These are phyloP conservation scores for Mycosphaerella sp. DNA, from an alignment of 2,329 filamentous ascomycete species.

Conservation along the genomic window DNA sequence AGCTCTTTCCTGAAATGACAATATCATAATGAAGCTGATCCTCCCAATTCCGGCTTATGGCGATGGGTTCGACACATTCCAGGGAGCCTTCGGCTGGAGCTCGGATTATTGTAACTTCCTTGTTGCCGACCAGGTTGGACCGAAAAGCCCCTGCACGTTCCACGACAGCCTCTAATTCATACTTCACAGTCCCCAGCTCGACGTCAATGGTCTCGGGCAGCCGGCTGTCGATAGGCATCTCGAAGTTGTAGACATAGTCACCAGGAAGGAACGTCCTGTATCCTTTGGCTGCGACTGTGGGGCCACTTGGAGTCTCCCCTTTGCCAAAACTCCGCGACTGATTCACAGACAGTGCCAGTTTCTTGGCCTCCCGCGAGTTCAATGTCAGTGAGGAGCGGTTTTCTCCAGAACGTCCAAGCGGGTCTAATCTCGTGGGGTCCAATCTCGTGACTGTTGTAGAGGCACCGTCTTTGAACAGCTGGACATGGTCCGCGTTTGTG, in stretches of 20 bases:
- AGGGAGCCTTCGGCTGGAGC: slow-evolving; percentile 81
- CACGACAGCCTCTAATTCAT: slow-evolving; percentile 77
- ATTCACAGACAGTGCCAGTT: slow-evolving; percentile 70
- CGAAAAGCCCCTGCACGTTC: slow-evolving; percentile 87
- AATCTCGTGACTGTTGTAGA: slow-evolving; percentile 32
- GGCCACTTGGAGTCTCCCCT: slow-evolving; percentile 56
- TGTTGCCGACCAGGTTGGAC: slow-evolving; percentile 73
- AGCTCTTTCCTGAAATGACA: slow-evolving; percentile 91
- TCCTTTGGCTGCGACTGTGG: slow-evolving; percentile 64
- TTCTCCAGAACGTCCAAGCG: slow-evolving; percentile 29
- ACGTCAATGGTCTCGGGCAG: slow-evolving; percentile 79
- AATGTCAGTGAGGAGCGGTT: slow-evolving; percentile 42
- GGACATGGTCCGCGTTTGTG: slow-evolving; percentile 58
- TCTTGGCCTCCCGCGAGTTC: slow-evolving; percentile 51
- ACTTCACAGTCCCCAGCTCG: slow-evolving; percentile 79
- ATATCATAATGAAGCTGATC: slow-evolving; percentile 95
- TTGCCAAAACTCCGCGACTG: slow-evolving; percentile 82
- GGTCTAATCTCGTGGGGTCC: slow-evolving; percentile 31
- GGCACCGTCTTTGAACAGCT: slow-evolving; percentile 45
- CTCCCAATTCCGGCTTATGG: slow-evolving; percentile 89
- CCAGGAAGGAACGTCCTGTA: slow-evolving; percentile 80
- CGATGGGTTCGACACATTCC: slow-evolving; percentile 88
- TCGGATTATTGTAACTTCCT: slow-evolving; percentile 77
- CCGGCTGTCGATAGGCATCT: slow-evolving; percentile 73
- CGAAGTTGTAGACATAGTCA: slow-evolving; percentile 70